phyloP scores from a whole-genome alignment of 1,284 basidiomycete species.

The Microbotryum lychnidis-dioicae region DNA sequence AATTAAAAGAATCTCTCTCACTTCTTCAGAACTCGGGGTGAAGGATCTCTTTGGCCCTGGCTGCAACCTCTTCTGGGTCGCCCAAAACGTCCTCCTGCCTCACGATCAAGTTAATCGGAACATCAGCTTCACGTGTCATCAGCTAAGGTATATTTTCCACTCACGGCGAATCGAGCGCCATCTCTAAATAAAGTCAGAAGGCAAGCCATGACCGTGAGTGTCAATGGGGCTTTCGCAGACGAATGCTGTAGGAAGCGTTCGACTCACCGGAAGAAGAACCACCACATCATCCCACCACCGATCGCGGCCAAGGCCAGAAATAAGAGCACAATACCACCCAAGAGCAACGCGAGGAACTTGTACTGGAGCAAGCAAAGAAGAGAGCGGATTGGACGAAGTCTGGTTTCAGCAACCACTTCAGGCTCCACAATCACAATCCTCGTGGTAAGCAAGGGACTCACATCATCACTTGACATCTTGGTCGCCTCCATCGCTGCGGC shows the following conservation, averaged over 20 bases:
- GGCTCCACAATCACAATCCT: not conserved
- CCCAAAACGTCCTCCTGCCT: too few species aligned
- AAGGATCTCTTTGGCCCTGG: too few species aligned
- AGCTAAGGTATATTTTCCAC: not conserved
- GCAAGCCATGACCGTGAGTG: too few species aligned
- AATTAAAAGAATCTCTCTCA: too few species aligned
- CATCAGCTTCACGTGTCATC: too few species aligned
- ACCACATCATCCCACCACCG: slow-evolving; percentile 5
- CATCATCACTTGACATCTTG: slow-evolving; percentile 23
- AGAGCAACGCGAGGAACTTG: slow-evolving; percentile 17
- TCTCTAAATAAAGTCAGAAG: not conserved
- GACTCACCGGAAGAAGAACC: slow-evolving; percentile 10
- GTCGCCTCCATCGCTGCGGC: slow-evolving; percentile 1
- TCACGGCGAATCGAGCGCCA: slow-evolving; percentile 7
- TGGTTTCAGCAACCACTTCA: too few species aligned
- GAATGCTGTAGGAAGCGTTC: not conserved
- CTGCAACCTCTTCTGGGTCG: too few species aligned
- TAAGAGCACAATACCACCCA: slow-evolving; percentile 15
- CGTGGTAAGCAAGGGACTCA: not conserved
- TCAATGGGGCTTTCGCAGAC: not conserved
- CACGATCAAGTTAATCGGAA: too few species aligned
- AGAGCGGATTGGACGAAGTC: not conserved
- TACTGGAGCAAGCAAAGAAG: slow-evolving; percentile 3
- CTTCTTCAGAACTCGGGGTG: too few species aligned
- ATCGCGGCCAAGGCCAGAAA: slow-evolving; percentile 11